phyloP scores from a whole-genome alignment of 306 rosid genomes.

The Gillenia trifoliata region DNA sequence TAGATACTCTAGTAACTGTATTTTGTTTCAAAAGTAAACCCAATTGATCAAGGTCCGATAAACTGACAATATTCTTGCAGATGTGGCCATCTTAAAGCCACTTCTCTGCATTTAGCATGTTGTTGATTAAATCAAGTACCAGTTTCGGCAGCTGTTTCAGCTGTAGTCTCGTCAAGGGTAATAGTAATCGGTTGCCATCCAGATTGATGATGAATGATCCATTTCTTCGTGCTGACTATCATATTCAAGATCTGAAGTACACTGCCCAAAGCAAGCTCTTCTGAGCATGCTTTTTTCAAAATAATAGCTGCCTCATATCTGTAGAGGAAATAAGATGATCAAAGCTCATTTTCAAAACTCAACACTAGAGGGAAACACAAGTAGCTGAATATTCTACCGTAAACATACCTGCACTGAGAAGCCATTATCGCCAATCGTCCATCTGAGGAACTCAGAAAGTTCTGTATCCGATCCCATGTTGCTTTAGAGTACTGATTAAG shows the following conservation, averaged over 20 bases:
- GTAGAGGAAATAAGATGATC: conserved; percentile 17
- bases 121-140: conserved; percentile 24
- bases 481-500: conserved; percentile 37
- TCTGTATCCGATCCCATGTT: conserved; percentile 47
- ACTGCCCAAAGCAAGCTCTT: conserved; percentile 55
- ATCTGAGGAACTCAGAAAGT: conserved; percentile 48
- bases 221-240: conserved; percentile 47
- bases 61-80: conserved; percentile 11
- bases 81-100: conserved; percentile 17
- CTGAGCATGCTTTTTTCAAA: conserved; percentile 53
- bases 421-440: conserved; percentile 56
- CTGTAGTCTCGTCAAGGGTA: conserved; percentile 32
- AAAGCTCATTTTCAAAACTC: neutral
- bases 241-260: conserved; percentile 62
- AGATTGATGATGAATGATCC: conserved; percentile 58
- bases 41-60: conserved; percentile 13
- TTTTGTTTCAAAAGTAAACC: conserved; percentile 7
- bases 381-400: neutral
- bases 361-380: conserved; percentile 4
- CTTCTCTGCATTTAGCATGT: conserved; percentile 10
- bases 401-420: conserved; percentile 60
- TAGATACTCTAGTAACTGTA: conserved; percentile 10
- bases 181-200: conserved; percentile 82
- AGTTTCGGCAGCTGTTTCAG: conserved; percentile 21
- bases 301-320: conserved; percentile 68